Evolutionary conservation across 176 grass and related monocot species (phyloP).

Genomic region (Avena atlantica): DNA sequence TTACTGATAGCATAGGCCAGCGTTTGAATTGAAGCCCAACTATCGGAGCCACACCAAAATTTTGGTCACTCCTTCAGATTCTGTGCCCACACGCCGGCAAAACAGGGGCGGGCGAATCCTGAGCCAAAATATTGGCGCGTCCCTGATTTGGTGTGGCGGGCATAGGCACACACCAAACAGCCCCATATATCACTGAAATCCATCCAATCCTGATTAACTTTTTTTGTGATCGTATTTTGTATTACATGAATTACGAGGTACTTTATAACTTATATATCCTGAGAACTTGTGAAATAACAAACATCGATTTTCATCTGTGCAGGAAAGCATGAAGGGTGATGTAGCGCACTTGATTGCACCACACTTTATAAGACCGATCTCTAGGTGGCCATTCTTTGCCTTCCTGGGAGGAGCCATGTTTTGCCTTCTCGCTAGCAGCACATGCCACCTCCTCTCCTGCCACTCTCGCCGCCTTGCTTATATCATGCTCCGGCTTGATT

Average conservation of each 20-base stretch:
- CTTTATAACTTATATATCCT: not conserved
- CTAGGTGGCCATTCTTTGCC: slow-evolving; percentile 80
- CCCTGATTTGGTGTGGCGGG: too few relatives aligned
- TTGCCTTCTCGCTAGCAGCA: slow-evolving; percentile 90
- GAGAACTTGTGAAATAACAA: slow-evolving; percentile 6
- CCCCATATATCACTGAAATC: not conserved
- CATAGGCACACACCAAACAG: too few relatives aligned
- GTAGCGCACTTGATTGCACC: slow-evolving; percentile 69
- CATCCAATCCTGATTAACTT: not conserved
- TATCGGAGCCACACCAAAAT: too few relatives aligned
- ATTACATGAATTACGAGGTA: slow-evolving; percentile 15
- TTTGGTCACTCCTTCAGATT: too few relatives aligned
- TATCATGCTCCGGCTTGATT: slow-evolving; percentile 89
- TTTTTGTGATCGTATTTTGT: not conserved
- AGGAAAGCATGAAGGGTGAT: slow-evolving; percentile 81
- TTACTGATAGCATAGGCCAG: too few relatives aligned
- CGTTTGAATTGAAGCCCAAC: too few relatives aligned
- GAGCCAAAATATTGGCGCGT: too few relatives aligned
- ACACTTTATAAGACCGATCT: slow-evolving; percentile 60
- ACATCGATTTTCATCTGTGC: slow-evolving; percentile 33
- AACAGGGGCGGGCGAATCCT: too few relatives aligned
- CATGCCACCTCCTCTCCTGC: slow-evolving; percentile 88
- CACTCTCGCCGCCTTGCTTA: slow-evolving; percentile 78
- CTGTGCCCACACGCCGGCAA: too few relatives aligned
- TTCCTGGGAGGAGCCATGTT: slow-evolving; percentile 92